Base-by-base conservation (phyloP, 306 rosid species). In the Castanea sativa region DNA sequence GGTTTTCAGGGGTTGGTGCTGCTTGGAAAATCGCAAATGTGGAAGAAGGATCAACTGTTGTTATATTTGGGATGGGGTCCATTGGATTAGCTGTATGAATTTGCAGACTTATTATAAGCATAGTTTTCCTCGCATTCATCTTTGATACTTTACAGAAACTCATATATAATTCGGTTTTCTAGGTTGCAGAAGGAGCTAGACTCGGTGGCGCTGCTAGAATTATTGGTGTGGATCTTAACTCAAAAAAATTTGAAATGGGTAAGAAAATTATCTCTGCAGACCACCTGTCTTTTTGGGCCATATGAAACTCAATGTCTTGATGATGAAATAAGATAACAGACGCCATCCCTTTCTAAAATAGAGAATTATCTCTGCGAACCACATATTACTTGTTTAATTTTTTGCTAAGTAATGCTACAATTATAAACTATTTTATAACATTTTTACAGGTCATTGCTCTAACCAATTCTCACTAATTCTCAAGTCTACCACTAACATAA, bases 181-280 rank as follows among this genome's bases (percentile, higher is more conserved):
- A 91, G 97, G 97, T 92, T 58, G 97, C 97, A 0, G 99, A 94
- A 83, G 97, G 97, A 77, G 92, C 98, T 69, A 91, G 97, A 83
- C 82, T 94, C 12, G 85, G 97, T 53, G 93, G 94, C 81, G 98
- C 97, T 69, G 14, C 86, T 10, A 91, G 79, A 87, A 92, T 92
- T 23, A 94, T 92, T 9, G 99, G 99, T 3, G 92, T 94, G 41
- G 97, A 92, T 86, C 76, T 94, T 81, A 90, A 89, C 77, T 82
- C 89, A 21, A 81, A 80, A 21, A 94, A 91, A 79, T 86, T 85
- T 80, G 93, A 88, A 78, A 79, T 51, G 69, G 99, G 99, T 90
- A 83, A 81, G 83, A 72, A 19, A 30, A 38, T 78, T 56, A n/a
- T 73, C 11, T 69, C 23, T 16, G 51, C 51, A 27, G 52, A 7